Conservation (phyloP, 805 yeast genomes). For the Candida orba region DNA sequence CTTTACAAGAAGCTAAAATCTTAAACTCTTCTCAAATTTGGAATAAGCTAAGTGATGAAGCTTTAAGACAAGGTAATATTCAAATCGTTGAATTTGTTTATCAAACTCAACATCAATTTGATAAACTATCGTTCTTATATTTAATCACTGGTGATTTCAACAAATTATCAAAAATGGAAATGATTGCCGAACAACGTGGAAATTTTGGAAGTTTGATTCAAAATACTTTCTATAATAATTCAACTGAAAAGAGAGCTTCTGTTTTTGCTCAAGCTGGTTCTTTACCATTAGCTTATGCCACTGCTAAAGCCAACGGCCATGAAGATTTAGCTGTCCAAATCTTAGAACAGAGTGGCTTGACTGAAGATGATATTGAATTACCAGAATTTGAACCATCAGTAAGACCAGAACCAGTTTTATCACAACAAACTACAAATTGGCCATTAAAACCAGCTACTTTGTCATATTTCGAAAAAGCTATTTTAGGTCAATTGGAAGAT, state of each 20-base stretch:
- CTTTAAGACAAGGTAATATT: constrained; percentile 82
- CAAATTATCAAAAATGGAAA: constrained; percentile 76
- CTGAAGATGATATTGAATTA: constrained; percentile 54
- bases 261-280: constrained; percentile 74
- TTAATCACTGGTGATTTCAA: constrained; percentile 72
- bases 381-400: constrained; percentile 43
- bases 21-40: constrained; percentile 64
- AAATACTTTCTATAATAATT: constrained; percentile 71
- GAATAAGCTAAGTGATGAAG: constrained; percentile 80
- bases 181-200: constrained; percentile 83
- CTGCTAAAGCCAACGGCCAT: constrained; percentile 83
- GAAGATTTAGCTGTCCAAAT: constrained; percentile 67
- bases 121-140: constrained; percentile 84
- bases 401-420: constrained; percentile 42
- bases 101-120: constrained; percentile 82
- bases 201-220: constrained; percentile 76
- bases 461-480: constrained; percentile 81
- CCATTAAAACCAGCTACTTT: constrained; percentile 67
- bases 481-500: constrained; percentile 69
- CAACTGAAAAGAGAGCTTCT: constrained; percentile 66
- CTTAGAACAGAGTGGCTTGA: constrained; percentile 60
- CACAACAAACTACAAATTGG: constrained; percentile 56
- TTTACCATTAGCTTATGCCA: constrained; percentile 83
- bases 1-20: constrained; percentile 80
- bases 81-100: constrained; percentile 79